Conservation (phyloP, 208 protist species). For the Leishmania guyanensis region DNA sequence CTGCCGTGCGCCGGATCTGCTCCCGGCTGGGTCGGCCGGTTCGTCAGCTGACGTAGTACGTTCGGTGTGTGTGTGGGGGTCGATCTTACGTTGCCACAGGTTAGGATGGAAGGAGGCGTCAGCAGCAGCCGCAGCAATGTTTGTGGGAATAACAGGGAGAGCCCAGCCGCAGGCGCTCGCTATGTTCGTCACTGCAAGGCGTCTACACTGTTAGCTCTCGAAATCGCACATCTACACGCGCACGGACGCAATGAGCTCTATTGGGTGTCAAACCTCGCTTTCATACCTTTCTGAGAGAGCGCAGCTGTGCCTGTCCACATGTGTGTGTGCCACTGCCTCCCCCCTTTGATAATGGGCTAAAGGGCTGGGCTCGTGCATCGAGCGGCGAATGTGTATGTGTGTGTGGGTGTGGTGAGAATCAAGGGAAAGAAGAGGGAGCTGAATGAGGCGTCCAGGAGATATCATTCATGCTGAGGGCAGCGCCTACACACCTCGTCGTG, state of each 20-base stretch:
- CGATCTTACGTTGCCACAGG: constrained; percentile 30
- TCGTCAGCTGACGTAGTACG: constrained; percentile 35
- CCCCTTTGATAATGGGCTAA: background rate
- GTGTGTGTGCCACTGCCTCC: background rate
- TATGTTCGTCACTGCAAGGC: background rate
- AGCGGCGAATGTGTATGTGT: background rate
- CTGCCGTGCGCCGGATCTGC: constrained; percentile 28
- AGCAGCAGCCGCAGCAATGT: background rate
- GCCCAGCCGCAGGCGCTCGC: background rate
- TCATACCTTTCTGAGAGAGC: background rate
- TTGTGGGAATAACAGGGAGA: background rate
- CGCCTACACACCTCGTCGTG: background rate
- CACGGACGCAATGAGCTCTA: background rate
- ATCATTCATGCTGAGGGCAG: background rate
- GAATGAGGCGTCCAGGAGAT: background rate
- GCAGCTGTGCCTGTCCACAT: background rate
- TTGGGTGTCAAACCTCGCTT: background rate
- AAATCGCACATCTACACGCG: background rate
- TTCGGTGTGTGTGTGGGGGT: constrained; percentile 28
- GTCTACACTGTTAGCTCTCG: background rate
- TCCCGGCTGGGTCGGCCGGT: constrained; percentile 44
- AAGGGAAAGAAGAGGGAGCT: background rate
- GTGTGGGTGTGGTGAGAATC: background rate
- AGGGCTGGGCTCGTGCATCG: background rate
- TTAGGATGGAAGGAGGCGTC: constrained; percentile 17